A percentile compares a stretch with the other conserved stretches of the same genome.
Evolutionary conservation across 352 stramenopile species (phyloP).

Genomic region (Globisporangium middletonii): DNA sequence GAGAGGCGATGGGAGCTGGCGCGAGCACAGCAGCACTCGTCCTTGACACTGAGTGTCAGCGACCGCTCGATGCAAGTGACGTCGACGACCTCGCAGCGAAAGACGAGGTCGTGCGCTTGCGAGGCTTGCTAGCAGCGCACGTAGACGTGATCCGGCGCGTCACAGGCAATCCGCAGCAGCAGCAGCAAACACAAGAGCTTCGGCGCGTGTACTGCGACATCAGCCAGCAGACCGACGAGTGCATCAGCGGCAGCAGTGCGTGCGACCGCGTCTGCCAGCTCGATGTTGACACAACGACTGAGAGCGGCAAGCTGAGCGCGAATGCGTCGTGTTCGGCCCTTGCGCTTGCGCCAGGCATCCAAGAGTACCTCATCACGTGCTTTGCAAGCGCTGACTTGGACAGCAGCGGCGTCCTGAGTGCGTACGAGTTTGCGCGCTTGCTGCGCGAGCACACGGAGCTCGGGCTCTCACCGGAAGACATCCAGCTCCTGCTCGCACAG

Average conservation of each 20-base stretch:
- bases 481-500: conserved; percentile 14
- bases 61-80: conserved; percentile 20
- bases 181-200: not conserved
- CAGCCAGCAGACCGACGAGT: conserved; percentile 2
- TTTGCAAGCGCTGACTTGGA: conserved; percentile 21
- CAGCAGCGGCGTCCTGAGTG: conserved; percentile 17
- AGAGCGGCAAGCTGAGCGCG: not conserved
- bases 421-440: conserved; percentile 16
- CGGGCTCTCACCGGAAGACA: conserved; percentile 16
- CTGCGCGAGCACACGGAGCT: conserved; percentile 16
- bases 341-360: conserved; percentile 12
- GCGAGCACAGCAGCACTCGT: conserved; percentile 6
- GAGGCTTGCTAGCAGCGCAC: conserved; percentile 8
- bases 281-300: not conserved
- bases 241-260: no score
- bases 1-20: conserved; percentile 8
- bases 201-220: not conserved
- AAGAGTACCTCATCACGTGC: conserved; percentile 15
- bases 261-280: not conserved
- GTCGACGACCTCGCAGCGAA: conserved; percentile 17
- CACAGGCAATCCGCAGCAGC: not conserved
- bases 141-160: not conserved
- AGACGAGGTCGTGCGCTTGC: conserved; percentile 15
- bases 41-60: conserved; percentile 7
- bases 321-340: not conserved